Evolutionary conservation across 495 filamentous ascomycete genomes (phyloP).

Genomic region (Lasiosphaeria miniovina): DNA sequence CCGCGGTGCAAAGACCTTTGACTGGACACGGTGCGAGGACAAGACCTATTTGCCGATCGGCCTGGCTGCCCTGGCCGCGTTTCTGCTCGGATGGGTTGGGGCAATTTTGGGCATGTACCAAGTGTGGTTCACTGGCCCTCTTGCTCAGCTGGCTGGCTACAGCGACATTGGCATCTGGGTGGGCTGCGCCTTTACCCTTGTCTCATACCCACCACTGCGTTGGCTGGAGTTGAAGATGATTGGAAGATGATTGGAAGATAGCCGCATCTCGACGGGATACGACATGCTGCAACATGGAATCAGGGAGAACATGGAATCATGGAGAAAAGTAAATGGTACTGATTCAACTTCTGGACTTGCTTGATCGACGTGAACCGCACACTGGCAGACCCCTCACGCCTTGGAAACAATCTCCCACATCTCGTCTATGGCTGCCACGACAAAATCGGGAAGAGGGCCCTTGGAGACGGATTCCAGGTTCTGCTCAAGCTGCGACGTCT

Average conservation of each 20-base stretch:
- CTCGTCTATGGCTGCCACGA: background rate
- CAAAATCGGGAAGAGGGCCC: slow-evolving; percentile 34
- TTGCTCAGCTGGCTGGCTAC: slow-evolving; percentile 40
- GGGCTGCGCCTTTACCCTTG: slow-evolving; percentile 45
- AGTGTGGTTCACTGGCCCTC: slow-evolving; percentile 64
- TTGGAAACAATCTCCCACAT: background rate
- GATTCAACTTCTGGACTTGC: too few species aligned
- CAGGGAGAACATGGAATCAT: too few species aligned
- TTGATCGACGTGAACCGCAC: too few species aligned
- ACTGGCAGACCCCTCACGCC: too few species aligned
- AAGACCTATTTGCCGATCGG: slow-evolving; percentile 59
- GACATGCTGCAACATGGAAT: too few species aligned
- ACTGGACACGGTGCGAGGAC: slow-evolving; percentile 63
- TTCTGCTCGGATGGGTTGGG: slow-evolving; percentile 67
- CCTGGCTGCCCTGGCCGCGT: slow-evolving; percentile 58
- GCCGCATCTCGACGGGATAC: too few species aligned
- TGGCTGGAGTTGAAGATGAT: slow-evolving; percentile 47
- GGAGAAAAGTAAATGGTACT: too few species aligned
- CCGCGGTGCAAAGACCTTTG: slow-evolving; percentile 41
- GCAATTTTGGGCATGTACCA: slow-evolving; percentile 67
- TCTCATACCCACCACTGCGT: slow-evolving; percentile 51
- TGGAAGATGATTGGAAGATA: slow-evolving; percentile 31
- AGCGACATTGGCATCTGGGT: slow-evolving; percentile 50
- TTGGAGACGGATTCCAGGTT: slow-evolving; percentile 45
- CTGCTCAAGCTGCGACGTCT: slow-evolving; percentile 46